These are phyloP conservation scores for Aspergillus ruber DNA, from an alignment of 2,329 filamentous ascomycete genomes.

Conservation along the genomic window DNA sequence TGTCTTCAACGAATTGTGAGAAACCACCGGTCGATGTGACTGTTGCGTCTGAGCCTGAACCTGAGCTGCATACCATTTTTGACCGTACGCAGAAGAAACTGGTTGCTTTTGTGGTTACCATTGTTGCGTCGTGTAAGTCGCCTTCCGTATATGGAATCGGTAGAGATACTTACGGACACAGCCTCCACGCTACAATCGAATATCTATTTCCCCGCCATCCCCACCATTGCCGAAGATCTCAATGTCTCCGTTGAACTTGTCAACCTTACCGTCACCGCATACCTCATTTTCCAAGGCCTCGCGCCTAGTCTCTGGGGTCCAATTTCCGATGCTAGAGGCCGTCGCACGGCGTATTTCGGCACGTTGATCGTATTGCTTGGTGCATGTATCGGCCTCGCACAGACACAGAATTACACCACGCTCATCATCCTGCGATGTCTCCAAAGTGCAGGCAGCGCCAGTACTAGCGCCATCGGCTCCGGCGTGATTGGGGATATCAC, in stretches of 20 bases:
- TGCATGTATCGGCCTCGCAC: slow-evolving; percentile 34
- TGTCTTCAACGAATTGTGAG: too few relatives aligned
- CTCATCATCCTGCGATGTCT: slow-evolving; percentile 25
- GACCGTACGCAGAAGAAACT: slow-evolving; percentile 44
- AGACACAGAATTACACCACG: slow-evolving; percentile 22
- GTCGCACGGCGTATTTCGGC: slow-evolving; percentile 33
- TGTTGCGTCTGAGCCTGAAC: too few relatives aligned
- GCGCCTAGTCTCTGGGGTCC: slow-evolving; percentile 39
- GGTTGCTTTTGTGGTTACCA: slow-evolving; percentile 44
- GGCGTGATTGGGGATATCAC: slow-evolving; percentile 30
- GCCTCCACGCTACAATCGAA: slow-evolving; percentile 40
- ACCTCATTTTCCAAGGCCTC: slow-evolving; percentile 41
- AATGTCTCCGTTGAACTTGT: slow-evolving; percentile 32
- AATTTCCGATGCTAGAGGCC: slow-evolving; percentile 36
- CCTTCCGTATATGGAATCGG: neutral
- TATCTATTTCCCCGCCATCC: slow-evolving; percentile 44
- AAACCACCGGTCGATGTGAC: too few relatives aligned
- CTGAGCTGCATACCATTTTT: slow-evolving; percentile 32
- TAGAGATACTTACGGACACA: slow-evolving; percentile 8
- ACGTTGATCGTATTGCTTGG: slow-evolving; percentile 37
- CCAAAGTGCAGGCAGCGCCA: slow-evolving; percentile 24
- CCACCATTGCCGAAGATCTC: slow-evolving; percentile 36
- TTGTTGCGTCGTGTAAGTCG: slow-evolving; percentile 46
- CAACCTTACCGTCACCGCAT: slow-evolving; percentile 42
- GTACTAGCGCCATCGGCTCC: slow-evolving; percentile 22